Conservation (phyloP, 2,329 filamentous ascomycete genomes). For the Aspergillus nomiae region DNA sequence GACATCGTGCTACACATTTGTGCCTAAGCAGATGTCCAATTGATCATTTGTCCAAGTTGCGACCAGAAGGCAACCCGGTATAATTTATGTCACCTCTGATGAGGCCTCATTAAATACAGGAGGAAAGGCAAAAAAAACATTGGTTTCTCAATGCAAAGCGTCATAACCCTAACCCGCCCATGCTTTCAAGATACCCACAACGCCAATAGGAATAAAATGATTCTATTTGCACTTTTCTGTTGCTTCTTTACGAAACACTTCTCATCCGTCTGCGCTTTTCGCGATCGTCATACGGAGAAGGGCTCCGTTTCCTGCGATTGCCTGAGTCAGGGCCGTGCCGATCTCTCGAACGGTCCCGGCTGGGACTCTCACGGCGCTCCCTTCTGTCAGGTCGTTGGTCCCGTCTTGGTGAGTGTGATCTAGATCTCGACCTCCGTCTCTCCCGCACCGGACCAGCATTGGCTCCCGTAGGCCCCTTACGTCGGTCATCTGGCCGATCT, state of each 20-base stretch:
- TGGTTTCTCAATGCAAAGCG: slow-evolving; percentile 21
- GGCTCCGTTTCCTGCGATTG: slow-evolving; percentile 43
- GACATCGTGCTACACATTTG: not conserved
- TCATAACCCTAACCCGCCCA: slow-evolving; percentile 19
- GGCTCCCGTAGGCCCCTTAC: slow-evolving; percentile 45
- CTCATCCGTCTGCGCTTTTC: slow-evolving; percentile 45
- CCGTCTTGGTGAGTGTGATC: slow-evolving; percentile 56
- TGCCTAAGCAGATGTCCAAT: slow-evolving; percentile 6
- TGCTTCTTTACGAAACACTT: slow-evolving; percentile 23
- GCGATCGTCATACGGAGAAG: slow-evolving; percentile 44
- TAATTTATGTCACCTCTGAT: not conserved
- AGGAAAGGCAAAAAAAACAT: slow-evolving; percentile 7
- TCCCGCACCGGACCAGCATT: slow-evolving; percentile 48
- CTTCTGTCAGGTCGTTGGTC: slow-evolving; percentile 13
- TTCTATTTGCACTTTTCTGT: slow-evolving; percentile 8
- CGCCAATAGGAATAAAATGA: slow-evolving; percentile 19
- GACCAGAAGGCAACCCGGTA: slow-evolving; percentile 2
- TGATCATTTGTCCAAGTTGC: slow-evolving; percentile 2
- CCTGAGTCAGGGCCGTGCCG: slow-evolving; percentile 49
- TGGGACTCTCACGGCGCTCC: not conserved
- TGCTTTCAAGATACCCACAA: slow-evolving; percentile 23
- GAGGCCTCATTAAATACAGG: slow-evolving; percentile 15
- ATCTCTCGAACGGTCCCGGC: slow-evolving; percentile 47
- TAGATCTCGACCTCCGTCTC: slow-evolving; percentile 37
- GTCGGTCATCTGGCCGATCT: slow-evolving; percentile 41